Base-by-base conservation (phyloP, 2,329 filamentous ascomycete species). In the Phialophora expanda region DNA sequence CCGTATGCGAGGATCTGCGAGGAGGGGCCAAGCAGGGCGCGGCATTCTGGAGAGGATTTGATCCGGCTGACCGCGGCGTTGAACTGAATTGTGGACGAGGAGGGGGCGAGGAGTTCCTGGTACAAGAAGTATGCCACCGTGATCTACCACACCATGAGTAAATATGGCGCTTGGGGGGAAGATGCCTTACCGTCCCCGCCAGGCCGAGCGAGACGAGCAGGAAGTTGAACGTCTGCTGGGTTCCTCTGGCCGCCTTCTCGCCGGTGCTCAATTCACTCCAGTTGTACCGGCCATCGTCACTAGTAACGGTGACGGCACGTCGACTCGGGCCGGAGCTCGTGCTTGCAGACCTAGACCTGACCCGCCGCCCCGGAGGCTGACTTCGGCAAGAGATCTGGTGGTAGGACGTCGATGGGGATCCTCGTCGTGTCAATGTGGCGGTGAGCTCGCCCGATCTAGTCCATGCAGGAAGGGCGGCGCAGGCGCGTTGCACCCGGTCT, bases 151-250 rank as follows among this genome's bases (percentile, higher is more conserved):
- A 48, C 34, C 58, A 12, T 61, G 41, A 14, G 22, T 53, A 20
- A 56, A 51, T 17, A 22, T 53, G 46, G 24, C 9, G 6, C 32
- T 24, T 57, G 8, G 34, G 55, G 32, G 20, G 28, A 14, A 20
- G 48, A 50, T 12, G 28, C 72, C 84, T 68, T 83, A 92, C 91
- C 41, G 93, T 97, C 72, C 94, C 82, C 38, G 88, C 84, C 11
- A 93, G 79, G 28, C 94, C 94, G 7, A 89, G 82, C 1, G 92
- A 71, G 8, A 97, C 87, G 68, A 97, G 79, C 70, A 89, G 84
- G 70, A 97, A 87, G 78, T 98, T 97, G 81, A 96, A 90, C 17
- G 89, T 90, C 78, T 97, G 94, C 78, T 97, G 93, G 0, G 92
- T 94, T 8, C 92, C 91, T 46, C 94, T 86, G 26, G 90, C 90